Evolutionary conservation across 441 rosid species (phyloP).

Genomic region (Gossypium lobatum): DNA sequence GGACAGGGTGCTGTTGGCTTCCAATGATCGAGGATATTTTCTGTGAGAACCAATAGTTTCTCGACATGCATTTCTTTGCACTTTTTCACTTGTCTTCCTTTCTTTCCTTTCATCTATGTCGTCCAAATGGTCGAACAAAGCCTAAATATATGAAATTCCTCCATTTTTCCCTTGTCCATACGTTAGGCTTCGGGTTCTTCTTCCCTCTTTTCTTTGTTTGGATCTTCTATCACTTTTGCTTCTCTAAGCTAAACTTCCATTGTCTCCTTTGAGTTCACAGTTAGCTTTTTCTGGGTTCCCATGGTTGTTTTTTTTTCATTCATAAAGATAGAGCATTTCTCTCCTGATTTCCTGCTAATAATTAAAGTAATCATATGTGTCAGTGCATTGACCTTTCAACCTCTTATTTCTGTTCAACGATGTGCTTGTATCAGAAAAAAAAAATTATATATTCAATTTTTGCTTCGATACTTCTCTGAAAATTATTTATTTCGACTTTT

Average conservation of each 20-base stretch:
- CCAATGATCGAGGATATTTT: not conserved
- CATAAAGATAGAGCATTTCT: no score
- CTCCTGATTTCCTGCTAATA: no score
- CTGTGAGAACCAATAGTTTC: not conserved
- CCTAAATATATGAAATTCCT: not conserved
- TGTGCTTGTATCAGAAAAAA: no score
- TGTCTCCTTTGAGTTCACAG: not conserved
- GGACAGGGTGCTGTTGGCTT: no score
- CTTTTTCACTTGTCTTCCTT: not conserved
- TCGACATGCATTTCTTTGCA: conserved; percentile 2
- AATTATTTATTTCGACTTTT: not conserved
- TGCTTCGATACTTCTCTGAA: not conserved
- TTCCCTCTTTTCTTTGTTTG: not conserved
- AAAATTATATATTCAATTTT: no score
- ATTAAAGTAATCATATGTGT: no score
- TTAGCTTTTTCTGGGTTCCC: not conserved
- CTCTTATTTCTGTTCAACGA: no score
- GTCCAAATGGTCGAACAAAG: not conserved
- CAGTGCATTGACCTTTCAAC: no score
- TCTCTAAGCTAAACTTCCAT: not conserved
- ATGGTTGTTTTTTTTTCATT: no score
- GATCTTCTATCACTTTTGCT: not conserved
- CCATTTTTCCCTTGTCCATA: not conserved
- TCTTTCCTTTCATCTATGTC: not conserved
- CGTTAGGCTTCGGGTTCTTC: no score